These are phyloP conservation scores for Coemansia sp. DNA, from an alignment of 192 early-diverging fungal genomes.

Conservation along the genomic window DNA sequence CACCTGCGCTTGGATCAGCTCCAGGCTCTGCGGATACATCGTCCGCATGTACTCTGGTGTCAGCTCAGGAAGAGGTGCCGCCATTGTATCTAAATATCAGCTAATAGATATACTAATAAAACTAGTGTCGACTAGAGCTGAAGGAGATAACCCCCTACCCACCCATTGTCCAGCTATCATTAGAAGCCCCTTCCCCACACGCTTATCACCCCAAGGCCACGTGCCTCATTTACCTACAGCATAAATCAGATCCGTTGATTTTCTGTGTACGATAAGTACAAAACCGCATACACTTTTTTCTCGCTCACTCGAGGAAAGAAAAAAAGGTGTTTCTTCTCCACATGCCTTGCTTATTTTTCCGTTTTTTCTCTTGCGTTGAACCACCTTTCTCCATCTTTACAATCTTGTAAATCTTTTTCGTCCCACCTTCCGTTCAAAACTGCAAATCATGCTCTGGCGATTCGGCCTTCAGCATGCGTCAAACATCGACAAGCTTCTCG, in stretches of 20 bases:
- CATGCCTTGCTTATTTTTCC: neutral
- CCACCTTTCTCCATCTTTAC: constrained; percentile 5
- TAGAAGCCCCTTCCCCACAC: too few species aligned
- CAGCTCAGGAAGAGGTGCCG: constrained; percentile 19
- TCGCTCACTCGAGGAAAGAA: too few species aligned
- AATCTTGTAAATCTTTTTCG: constrained; percentile 1
- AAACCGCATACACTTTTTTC: neutral
- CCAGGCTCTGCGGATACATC: constrained; percentile 27
- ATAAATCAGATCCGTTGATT: neutral
- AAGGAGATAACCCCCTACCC: too few species aligned
- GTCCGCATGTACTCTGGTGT: constrained; percentile 21
- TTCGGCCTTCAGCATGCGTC: constrained; percentile 92
- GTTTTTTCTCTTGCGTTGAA: neutral
- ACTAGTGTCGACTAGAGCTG: too few species aligned
- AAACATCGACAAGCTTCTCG: constrained; percentile 88
- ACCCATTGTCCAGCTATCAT: too few species aligned
- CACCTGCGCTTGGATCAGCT: constrained; percentile 44
- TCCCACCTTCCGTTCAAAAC: neutral
- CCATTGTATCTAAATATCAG: neutral
- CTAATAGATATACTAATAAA: too few species aligned
- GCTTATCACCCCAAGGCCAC: neutral
- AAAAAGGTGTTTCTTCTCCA: too few species aligned
- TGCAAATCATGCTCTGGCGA: constrained; percentile 79
- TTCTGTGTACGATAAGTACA: neutral
- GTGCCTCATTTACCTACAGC: neutral